These are phyloP conservation scores for Xylaria grammica DNA, from an alignment of 495 filamentous ascomycete genomes.

Conservation along the genomic window DNA sequence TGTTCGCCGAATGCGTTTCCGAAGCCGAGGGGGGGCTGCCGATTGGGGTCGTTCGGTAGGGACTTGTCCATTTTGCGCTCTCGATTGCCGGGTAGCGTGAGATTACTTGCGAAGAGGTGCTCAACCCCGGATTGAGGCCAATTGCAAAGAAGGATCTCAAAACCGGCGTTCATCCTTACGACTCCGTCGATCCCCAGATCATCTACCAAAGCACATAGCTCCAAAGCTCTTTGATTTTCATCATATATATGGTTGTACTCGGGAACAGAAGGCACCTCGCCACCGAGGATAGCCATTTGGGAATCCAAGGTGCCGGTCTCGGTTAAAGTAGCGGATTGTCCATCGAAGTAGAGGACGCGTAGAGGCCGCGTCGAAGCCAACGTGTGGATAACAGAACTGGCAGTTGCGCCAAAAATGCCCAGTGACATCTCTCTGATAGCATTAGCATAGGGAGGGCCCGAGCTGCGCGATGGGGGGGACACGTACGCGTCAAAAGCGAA, in stretches of 20 bases:
- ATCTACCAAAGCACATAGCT: background rate
- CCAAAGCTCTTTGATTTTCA: background rate
- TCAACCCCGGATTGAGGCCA: slow-evolving; percentile 36
- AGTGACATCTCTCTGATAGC: slow-evolving; percentile 46
- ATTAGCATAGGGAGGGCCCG: background rate
- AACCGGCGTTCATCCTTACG: slow-evolving; percentile 54
- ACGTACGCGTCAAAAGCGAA: slow-evolving; percentile 49
- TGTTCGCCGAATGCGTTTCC: slow-evolving; percentile 21
- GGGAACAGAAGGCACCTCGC: background rate
- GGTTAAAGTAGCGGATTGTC: slow-evolving; percentile 46
- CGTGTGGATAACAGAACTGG: slow-evolving; percentile 46
- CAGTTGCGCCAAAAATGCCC: slow-evolving; percentile 47
- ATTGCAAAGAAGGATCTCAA: slow-evolving; percentile 53
- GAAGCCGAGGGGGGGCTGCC: background rate
- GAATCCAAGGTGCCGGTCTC: slow-evolving; percentile 41
- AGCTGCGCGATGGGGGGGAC: background rate
- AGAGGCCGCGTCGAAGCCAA: slow-evolving; percentile 44
- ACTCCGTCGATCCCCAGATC: slow-evolving; percentile 48
- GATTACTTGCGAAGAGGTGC: slow-evolving; percentile 9
- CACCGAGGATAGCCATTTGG: slow-evolving; percentile 37
- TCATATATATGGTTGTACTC: background rate
- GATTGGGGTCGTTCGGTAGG: background rate
- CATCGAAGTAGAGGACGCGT: slow-evolving; percentile 51
- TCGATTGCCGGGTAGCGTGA: background rate
- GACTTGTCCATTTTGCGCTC: background rate